Percentiles rank a stretch among this genome's conserved stretches.
These are phyloP conservation scores for Zygnema cylindricum DNA, from an alignment of 139 green algal genomes.

Conservation along the genomic window DNA sequence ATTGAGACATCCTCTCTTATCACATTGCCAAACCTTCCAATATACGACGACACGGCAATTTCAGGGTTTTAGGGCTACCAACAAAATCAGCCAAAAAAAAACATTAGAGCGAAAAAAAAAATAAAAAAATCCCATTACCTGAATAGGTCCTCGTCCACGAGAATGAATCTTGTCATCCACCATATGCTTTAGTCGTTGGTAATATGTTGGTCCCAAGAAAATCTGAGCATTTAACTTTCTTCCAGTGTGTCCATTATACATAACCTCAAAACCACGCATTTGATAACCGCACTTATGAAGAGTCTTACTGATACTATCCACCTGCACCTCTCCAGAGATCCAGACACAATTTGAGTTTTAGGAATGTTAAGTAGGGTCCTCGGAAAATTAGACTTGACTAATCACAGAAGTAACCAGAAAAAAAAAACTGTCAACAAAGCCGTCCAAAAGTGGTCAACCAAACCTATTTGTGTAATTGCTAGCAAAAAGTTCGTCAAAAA, in stretches of 20 bases:
- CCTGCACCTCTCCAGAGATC: too few relatives aligned
- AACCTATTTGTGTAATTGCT: too few relatives aligned
- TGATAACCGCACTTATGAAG: constrained; percentile 89
- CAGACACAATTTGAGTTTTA: too few relatives aligned
- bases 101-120: not conserved
- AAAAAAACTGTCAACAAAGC: too few relatives aligned
- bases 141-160: constrained; percentile 79
- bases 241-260: constrained; percentile 96
- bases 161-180: constrained; percentile 98
- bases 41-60: not conserved
- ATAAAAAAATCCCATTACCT: not conserved
- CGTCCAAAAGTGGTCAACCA: too few relatives aligned
- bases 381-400: too few relatives aligned
- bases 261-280: constrained; percentile 88
- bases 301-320: constrained; percentile 89
- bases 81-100: too few relatives aligned
- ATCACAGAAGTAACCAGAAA: too few relatives aligned
- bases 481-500: too few relatives aligned
- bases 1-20: not conserved
- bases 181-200: constrained; percentile 99
- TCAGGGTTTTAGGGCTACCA: not conserved
- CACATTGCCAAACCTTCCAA: not conserved
- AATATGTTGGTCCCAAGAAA: constrained; percentile 97
- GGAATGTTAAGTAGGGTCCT: too few relatives aligned
- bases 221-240: constrained; percentile 73